Conservation (phyloP, 768 basidiomycete species). For the Lentinula raphanica region DNA sequence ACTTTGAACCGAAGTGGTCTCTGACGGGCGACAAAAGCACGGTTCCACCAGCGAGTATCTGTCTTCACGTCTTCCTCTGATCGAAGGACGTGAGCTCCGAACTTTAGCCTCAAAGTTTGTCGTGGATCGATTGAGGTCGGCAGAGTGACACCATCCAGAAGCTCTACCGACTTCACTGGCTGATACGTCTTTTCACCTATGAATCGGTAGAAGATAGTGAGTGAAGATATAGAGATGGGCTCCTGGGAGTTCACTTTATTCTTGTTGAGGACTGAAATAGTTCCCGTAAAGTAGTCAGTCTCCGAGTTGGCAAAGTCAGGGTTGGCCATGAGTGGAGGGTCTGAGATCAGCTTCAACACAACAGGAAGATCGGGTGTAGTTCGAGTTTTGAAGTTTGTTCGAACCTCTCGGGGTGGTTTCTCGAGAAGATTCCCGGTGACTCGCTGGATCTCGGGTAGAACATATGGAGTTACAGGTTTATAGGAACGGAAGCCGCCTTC, state of each 20-base stretch:
- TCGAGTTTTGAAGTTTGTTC: constrained; percentile 34
- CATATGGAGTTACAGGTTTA: constrained; percentile 25
- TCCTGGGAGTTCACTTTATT: constrained; percentile 25
- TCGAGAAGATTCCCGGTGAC: constrained; percentile 29
- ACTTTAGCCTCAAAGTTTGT: constrained; percentile 26
- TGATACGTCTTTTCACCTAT: constrained; percentile 29
- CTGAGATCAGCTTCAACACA: constrained; percentile 28
- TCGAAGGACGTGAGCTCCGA: constrained; percentile 26
- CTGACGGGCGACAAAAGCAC: constrained; percentile 27
- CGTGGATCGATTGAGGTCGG: constrained; percentile 33
- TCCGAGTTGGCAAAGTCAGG: constrained; percentile 18
- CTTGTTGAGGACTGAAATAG: constrained; percentile 34
- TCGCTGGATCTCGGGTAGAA: constrained; percentile 27
- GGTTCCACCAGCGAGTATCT: constrained; percentile 27
- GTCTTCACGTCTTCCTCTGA: constrained; percentile 28
- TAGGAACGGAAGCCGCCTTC: constrained; percentile 35
- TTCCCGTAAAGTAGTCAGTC: constrained; percentile 27
- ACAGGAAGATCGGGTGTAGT: constrained; percentile 25
- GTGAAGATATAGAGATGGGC: constrained; percentile 28
- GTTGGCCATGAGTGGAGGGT: constrained; percentile 32
- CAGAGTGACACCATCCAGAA: constrained; percentile 19
- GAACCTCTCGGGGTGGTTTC: constrained; percentile 22
- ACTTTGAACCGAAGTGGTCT: constrained; percentile 33
- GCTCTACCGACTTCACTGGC: constrained; percentile 23
- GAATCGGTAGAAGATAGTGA: constrained; percentile 29